phyloP scores from a whole-genome alignment of 1,139 yeast species.

The Blastobotrys apis region DNA sequence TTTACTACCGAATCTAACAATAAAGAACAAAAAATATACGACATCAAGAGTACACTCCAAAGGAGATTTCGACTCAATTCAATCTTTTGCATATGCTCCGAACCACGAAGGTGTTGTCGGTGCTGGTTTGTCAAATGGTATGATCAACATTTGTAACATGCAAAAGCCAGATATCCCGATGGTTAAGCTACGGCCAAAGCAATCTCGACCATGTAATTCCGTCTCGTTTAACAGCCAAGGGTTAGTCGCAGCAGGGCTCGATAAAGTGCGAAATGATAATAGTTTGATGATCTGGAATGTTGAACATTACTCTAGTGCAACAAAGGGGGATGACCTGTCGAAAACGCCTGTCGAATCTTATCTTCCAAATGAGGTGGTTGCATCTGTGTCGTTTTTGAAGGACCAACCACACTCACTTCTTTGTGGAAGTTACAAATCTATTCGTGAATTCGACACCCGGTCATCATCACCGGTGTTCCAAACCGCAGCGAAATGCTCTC shows the following conservation, averaged over 20 bases:
- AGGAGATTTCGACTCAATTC: constrained; percentile 67
- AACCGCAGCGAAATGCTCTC: constrained; percentile 68
- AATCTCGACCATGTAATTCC: constrained; percentile 70
- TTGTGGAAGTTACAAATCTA: constrained; percentile 72
- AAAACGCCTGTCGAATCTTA: constrained; percentile 51
- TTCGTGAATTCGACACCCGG: constrained; percentile 76
- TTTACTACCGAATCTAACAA: constrained; percentile 1
- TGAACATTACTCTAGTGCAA: constrained; percentile 38
- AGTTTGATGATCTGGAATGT: constrained; percentile 80
- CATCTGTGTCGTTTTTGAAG: constrained; percentile 64
- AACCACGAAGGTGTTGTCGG: constrained; percentile 49
- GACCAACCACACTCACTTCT: constrained; percentile 53
- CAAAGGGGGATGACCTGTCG: constrained; percentile 12
- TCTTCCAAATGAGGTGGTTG: constrained; percentile 69
- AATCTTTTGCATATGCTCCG: constrained; percentile 64
- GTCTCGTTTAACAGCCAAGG: constrained; percentile 64
- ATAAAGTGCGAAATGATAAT: constrained; percentile 72
- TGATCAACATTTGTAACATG: constrained; percentile 60
- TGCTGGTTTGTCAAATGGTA: constrained; percentile 72
- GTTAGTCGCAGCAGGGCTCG: constrained; percentile 73
- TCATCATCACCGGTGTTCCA: constrained; percentile 67
- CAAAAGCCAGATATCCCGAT: constrained; percentile 39
- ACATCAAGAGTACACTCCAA: constrained; percentile 37
- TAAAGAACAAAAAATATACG: constrained; percentile 18
- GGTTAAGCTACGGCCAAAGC: constrained; percentile 56